Percentiles rank a stretch among this genome's conserved stretches.
These are phyloP conservation scores for Amoebophrya sp. DNA, from an alignment of 169 alveolate genomes.

Conservation along the genomic window DNA sequence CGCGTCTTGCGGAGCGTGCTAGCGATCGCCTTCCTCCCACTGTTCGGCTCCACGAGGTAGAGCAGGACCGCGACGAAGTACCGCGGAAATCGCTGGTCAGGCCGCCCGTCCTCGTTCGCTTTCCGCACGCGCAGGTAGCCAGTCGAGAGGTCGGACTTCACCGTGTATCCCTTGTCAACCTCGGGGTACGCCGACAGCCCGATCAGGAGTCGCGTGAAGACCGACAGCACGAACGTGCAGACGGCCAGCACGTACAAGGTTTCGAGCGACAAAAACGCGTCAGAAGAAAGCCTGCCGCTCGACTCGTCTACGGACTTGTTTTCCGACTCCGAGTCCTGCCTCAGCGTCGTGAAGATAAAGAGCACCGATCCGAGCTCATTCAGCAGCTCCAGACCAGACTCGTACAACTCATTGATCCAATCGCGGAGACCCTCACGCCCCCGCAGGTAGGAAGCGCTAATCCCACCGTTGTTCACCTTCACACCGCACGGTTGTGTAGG, in stretches of 20 bases:
- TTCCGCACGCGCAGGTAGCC: background rate
- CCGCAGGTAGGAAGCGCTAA: background rate
- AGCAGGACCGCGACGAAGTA: background rate
- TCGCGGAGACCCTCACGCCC: background rate
- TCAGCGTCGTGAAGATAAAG: background rate
- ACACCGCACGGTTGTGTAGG: no score
- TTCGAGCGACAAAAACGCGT: no score
- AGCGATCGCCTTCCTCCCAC: background rate
- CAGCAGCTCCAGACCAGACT: background rate
- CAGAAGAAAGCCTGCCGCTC: no score
- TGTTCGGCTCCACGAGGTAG: background rate
- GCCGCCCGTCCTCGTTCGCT: background rate
- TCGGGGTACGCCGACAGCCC: background rate
- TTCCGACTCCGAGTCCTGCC: no score
- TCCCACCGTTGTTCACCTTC: no score
- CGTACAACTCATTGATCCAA: background rate
- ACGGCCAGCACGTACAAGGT: background rate
- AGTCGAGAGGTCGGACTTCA: background rate
- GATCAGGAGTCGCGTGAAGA: background rate
- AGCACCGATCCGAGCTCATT: background rate
- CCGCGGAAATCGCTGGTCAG: background rate
- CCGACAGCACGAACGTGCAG: background rate
- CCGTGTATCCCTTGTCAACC: background rate
- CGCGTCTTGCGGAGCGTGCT: background rate
- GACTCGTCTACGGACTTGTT: no score